phyloP scores from a whole-genome alignment of 192 early-diverging fungal genomes.

The Coemansia sp. region DNA sequence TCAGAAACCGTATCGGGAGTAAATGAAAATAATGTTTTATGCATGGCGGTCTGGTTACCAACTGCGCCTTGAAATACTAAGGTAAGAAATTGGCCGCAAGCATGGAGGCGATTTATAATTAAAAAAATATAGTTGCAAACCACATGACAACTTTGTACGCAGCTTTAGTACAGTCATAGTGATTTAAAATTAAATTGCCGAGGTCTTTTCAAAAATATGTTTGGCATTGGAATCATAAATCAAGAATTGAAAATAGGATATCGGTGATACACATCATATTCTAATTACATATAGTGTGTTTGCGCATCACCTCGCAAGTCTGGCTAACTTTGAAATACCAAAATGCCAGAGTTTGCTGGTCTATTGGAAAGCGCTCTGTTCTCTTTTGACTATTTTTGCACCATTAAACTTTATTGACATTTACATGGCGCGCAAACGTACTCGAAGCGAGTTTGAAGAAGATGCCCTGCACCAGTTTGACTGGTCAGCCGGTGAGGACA shows the following conservation, averaged over 20 bases:
- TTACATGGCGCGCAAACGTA: conserved; percentile 8
- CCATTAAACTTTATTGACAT: background rate
- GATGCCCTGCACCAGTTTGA: conserved; percentile 13
- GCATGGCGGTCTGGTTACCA: conserved; percentile 7
- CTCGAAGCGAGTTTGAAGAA: conserved; percentile 1
- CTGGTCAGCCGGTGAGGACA: conserved; percentile 21
- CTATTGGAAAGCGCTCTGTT: background rate
- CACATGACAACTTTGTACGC: no score
- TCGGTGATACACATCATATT: background rate
- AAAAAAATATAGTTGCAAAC: no score
- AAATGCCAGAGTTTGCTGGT: background rate
- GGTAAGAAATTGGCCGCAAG: background rate
- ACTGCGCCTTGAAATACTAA: conserved; percentile 5
- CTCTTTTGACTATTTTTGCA: background rate
- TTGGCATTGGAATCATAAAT: background rate
- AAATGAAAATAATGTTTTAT: background rate
- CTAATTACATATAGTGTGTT: background rate
- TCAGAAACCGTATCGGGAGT: background rate
- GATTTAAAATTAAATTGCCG: background rate
- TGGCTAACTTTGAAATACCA: background rate
- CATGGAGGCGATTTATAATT: no score
- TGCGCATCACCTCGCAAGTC: background rate
- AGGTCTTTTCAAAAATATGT: background rate
- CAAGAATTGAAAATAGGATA: background rate
- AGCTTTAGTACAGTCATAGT: no score